Percentiles rank a stretch among this genome's conserved stretches.
phyloP scores from a whole-genome alignment of 2,329 filamentous ascomycete species.

The Lanzia echinophila region DNA sequence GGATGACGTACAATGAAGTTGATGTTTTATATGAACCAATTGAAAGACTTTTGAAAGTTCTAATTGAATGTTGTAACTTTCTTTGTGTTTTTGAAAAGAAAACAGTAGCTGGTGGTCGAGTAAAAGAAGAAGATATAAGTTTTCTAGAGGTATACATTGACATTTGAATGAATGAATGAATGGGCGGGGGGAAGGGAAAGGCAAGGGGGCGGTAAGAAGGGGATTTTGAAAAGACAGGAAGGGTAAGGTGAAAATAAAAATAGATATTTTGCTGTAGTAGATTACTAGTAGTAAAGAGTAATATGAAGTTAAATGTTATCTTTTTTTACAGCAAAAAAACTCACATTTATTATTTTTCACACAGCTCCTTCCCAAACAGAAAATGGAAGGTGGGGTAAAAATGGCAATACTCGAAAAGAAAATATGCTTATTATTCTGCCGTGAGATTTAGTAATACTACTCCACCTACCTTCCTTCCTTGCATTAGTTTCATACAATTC shows the following conservation, averaged over 20 bases:
- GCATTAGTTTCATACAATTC: slow-evolving; percentile 82
- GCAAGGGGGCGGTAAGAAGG: neutral
- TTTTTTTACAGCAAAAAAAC: too few species aligned
- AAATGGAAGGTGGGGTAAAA: slow-evolving; percentile 7
- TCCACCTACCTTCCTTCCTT: slow-evolving; percentile 81
- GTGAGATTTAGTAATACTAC: too few species aligned
- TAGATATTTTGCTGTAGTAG: too few species aligned
- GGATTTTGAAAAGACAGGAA: neutral
- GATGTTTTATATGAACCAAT: slow-evolving; percentile 3
- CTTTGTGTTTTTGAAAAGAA: slow-evolving; percentile 18
- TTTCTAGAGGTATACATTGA: slow-evolving; percentile 28
- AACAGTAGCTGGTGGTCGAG: slow-evolving; percentile 21
- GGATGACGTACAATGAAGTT: slow-evolving; percentile 7
- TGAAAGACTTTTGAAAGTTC: slow-evolving; percentile 8
- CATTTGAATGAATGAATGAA: neutral
- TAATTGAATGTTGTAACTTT: slow-evolving; percentile 16
- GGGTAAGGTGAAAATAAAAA: neutral
- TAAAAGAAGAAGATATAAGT: slow-evolving; percentile 19
- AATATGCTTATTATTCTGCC: too few species aligned
- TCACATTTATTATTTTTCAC: too few species aligned
- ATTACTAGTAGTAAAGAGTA: too few species aligned
- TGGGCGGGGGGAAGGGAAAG: too few species aligned
- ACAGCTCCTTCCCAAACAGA: neutral
- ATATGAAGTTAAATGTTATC: too few species aligned
- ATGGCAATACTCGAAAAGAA: too few species aligned